A percentile compares a stretch with the other conserved stretches of the same genome.
Evolutionary conservation across 78 protist species (phyloP).

Genomic region (Cavenderia fasciculata): DNA sequence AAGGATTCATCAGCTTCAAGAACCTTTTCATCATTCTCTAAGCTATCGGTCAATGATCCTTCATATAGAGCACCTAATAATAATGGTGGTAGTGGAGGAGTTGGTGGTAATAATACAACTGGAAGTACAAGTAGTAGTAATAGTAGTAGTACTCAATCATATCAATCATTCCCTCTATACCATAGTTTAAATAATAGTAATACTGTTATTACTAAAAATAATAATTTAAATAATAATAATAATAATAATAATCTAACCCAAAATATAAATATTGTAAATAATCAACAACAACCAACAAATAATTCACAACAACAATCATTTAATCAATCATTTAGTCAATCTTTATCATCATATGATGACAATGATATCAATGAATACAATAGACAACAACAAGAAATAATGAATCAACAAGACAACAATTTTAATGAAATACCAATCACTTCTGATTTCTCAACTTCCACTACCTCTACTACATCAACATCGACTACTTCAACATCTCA

Average conservation of each 20-base stretch:
- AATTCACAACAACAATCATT: too few species aligned
- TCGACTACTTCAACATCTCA: not conserved
- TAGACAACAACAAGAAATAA: too few species aligned
- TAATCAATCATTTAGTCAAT: too few species aligned
- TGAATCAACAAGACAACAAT: too few species aligned
- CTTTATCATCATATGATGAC: too few species aligned
- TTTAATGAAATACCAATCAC: conserved; percentile 8
- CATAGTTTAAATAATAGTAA: not conserved
- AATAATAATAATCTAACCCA: not conserved
- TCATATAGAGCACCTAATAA: not conserved
- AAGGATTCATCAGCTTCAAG: conserved; percentile 14
- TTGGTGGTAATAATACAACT: not conserved
- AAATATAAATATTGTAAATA: too few species aligned
- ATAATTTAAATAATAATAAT: not conserved
- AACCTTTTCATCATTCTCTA: conserved; percentile 23
- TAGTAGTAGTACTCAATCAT: too few species aligned
- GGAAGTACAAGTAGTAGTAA: not conserved
- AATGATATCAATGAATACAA: too few species aligned
- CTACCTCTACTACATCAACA: not conserved
- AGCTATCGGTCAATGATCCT: not conserved
- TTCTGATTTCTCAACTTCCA: not conserved
- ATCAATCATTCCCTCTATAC: not conserved
- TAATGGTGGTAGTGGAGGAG: not conserved
- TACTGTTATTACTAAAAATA: not conserved
- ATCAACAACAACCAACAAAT: too few species aligned